Conservation (phyloP, 306 rosid species). For the Malus domestica region DNA sequence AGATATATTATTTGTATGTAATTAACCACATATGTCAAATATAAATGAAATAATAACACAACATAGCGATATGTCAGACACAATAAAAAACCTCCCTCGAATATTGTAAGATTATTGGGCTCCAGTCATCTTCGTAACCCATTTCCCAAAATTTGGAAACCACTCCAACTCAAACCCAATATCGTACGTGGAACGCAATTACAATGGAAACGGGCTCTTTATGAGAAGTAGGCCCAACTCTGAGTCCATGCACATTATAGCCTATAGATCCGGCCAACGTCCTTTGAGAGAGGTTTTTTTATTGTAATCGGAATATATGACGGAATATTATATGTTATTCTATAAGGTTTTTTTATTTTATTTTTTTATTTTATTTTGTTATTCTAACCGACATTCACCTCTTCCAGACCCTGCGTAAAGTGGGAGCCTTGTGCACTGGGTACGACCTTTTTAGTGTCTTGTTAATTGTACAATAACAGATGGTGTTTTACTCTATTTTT, state of each 20-base stretch:
- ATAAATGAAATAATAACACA: neutral
- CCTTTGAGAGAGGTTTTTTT: neutral
- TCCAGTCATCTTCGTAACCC: neutral
- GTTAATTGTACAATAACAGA: too few species aligned
- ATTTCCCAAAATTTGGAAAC: neutral
- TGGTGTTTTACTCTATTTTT: too few species aligned
- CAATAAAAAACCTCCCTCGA: neutral
- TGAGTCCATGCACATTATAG: neutral
- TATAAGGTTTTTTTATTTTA: too few species aligned
- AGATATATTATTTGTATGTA: too few species aligned
- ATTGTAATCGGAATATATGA: rapidly evolving
- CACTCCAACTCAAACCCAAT: neutral
- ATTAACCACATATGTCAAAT: neutral
- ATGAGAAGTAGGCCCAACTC: neutral
- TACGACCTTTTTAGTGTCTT: too few species aligned
- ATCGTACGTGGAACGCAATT: neutral
- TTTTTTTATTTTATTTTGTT: too few species aligned
- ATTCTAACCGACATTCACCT: too few species aligned
- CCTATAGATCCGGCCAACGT: neutral
- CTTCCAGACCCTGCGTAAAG: too few species aligned
- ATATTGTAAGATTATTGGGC: neutral
- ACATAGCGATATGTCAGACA: rapidly evolving
- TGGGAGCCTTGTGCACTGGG: too few species aligned
- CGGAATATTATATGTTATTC: too few species aligned
- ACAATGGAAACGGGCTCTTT: neutral